phyloP scores from a whole-genome alignment of 208 protist species.

The Acanthamoeba lenticulata region DNA sequence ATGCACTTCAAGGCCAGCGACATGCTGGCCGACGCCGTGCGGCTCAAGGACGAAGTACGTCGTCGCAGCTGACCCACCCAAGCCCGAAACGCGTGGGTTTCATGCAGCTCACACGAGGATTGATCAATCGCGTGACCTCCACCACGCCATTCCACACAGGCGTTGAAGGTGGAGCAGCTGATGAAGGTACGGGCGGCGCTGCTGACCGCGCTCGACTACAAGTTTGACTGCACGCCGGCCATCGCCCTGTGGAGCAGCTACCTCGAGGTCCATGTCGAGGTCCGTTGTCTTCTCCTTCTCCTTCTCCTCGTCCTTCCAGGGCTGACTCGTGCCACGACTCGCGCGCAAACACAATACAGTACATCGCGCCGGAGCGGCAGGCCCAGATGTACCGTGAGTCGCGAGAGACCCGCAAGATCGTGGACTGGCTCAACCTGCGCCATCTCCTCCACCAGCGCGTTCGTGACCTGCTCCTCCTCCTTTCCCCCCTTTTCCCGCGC shows the following conservation, averaged over 20 bases:
- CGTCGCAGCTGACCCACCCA: too few species aligned
- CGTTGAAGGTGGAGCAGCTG: not conserved
- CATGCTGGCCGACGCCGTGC: not conserved
- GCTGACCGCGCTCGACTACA: not conserved
- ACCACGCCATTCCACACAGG: not conserved
- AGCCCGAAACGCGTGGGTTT: too few species aligned
- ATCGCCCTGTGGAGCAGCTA: not conserved
- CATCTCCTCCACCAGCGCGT: not conserved
- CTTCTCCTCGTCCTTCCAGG: not conserved
- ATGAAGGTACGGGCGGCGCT: not conserved
- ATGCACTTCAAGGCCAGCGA: slow-evolving; percentile 2
- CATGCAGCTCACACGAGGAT: too few species aligned
- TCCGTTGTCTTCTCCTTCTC: too few species aligned
- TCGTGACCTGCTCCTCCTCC: not conserved
- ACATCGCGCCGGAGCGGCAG: not conserved
- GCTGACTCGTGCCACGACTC: too few species aligned
- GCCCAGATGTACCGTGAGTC: not conserved
- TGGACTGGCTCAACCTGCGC: not conserved
- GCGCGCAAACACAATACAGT: not conserved
- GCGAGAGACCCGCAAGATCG: not conserved
- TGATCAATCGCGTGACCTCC: too few species aligned
- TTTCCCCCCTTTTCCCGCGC: not conserved
- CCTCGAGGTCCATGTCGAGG: not conserved
- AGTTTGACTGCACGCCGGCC: not conserved
- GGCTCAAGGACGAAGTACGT: not conserved